Evolutionary conservation across 768 basidiomycete genomes (phyloP).

Genomic region (Hirschioporus abietinus): DNA sequence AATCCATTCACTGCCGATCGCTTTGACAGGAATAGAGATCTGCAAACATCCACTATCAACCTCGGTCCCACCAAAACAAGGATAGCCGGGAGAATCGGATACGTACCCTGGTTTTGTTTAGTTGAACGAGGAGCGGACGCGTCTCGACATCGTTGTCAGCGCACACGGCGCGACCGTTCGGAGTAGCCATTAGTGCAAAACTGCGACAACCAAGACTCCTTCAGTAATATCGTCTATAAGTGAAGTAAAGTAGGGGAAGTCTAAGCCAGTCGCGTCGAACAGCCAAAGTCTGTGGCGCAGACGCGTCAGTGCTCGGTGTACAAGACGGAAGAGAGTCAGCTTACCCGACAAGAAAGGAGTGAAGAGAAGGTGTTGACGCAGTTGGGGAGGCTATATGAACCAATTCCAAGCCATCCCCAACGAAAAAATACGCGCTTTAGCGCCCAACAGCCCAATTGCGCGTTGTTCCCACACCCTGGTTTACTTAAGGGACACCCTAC

Average conservation of each 20-base stretch:
- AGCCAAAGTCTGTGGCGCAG: background rate
- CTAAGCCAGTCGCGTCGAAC: background rate
- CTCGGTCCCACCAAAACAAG: background rate
- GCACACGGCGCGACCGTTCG: conserved; percentile 9
- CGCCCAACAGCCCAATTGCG: background rate
- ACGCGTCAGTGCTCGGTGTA: background rate
- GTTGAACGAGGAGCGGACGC: conserved; percentile 29
- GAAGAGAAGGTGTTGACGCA: background rate
- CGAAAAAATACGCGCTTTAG: background rate
- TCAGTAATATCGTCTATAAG: background rate
- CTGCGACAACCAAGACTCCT: background rate
- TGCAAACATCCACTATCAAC: conserved; percentile 23
- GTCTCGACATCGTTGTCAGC: conserved; percentile 14
- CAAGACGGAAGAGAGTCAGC: background rate
- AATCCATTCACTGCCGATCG: conserved; percentile 82
- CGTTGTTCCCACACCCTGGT: background rate
- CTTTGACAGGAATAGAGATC: conserved; percentile 85
- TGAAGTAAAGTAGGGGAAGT: background rate
- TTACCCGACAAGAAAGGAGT: background rate
- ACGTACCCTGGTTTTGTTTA: conserved; percentile 28
- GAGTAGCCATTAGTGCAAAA: background rate
- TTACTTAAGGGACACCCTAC: background rate
- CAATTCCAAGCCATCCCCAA: conserved; percentile 1
- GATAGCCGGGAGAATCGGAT: conserved; percentile 6
- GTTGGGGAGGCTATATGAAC: background rate